phyloP scores from a whole-genome alignment of 345 rosid genomes.

The Arabis hirsuta region DNA sequence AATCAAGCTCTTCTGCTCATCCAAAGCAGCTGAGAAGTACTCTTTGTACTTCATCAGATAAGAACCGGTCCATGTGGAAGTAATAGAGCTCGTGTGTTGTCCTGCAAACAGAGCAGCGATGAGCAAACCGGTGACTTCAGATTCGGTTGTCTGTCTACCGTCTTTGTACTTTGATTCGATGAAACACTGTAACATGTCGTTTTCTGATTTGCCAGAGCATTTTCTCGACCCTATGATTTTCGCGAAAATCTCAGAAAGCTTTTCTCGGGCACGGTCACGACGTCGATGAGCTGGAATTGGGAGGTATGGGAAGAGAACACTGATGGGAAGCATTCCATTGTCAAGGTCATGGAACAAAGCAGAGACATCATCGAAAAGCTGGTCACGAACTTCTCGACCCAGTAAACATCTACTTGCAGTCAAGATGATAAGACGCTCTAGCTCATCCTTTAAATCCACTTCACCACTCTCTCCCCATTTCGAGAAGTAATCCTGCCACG shows the following conservation, averaged over 20 bases:
- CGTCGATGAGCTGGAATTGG: slow-evolving; percentile 97
- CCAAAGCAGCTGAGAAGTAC: slow-evolving; percentile 61
- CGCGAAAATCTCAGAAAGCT: slow-evolving; percentile 75
- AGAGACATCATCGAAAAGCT: slow-evolving; percentile 93
- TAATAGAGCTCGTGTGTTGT: slow-evolving; percentile 99
- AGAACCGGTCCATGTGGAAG: slow-evolving; percentile 98
- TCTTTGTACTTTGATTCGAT: slow-evolving; percentile 93
- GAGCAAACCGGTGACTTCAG: slow-evolving; percentile 90
- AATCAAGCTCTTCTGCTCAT: slow-evolving; percentile 79
- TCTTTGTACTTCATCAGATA: slow-evolving; percentile 72
- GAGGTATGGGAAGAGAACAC: slow-evolving; percentile 89
- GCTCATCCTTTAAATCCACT: slow-evolving; percentile 85
- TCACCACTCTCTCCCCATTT: slow-evolving; percentile 97
- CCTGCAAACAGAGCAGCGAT: slow-evolving; percentile 98
- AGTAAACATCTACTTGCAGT: slow-evolving; percentile 98
- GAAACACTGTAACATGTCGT: slow-evolving; percentile 96
- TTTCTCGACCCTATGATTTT: slow-evolving; percentile 82
- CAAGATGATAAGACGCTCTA: slow-evolving; percentile 92
- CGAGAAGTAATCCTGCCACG: slow-evolving; percentile 78
- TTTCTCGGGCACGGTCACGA: slow-evolving; percentile 85
- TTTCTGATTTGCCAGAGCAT: slow-evolving; percentile 66
- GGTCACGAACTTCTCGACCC: slow-evolving; percentile 92
- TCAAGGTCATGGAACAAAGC: slow-evolving; percentile 95
- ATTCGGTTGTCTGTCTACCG: slow-evolving; percentile 85
- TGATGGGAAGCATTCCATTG: slow-evolving; percentile 95